Conservation (phyloP, 352 stramenopile species). For the Phytopythium aichiense region DNA sequence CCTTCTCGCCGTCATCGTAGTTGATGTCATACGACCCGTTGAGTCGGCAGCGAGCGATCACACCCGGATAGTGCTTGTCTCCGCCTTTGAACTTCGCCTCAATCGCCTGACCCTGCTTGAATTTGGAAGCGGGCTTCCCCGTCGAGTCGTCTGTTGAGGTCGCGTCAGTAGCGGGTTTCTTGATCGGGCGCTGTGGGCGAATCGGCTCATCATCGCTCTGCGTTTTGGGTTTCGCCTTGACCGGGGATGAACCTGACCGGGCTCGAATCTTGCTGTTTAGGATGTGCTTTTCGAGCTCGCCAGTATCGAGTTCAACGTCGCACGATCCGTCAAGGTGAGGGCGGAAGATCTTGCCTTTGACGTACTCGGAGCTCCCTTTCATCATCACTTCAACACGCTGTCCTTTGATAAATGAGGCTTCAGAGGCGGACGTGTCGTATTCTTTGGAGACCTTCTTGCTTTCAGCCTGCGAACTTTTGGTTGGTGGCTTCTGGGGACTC, state of each 20-base stretch:
- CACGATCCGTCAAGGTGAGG: slow-evolving; percentile 52
- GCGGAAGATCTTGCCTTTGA: slow-evolving; percentile 46
- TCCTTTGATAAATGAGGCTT: slow-evolving; percentile 37
- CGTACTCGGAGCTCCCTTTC: slow-evolving; percentile 35
- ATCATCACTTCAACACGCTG: slow-evolving; percentile 58
- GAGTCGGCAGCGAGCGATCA: slow-evolving; percentile 36
- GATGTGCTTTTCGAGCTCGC: slow-evolving; percentile 50
- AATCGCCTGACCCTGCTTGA: slow-evolving; percentile 35
- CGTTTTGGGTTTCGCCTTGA: slow-evolving; percentile 27
- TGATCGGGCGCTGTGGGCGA: slow-evolving; percentile 33
- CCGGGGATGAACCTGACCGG: slow-evolving; percentile 15
- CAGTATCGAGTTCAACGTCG: slow-evolving; percentile 59
- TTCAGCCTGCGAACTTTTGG: slow-evolving; percentile 8
- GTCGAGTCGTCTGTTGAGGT: slow-evolving; percentile 39
- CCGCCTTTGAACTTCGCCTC: slow-evolving; percentile 54
- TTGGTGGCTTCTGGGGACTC: slow-evolving; percentile 22
- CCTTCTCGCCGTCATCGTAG: slow-evolving; percentile 59
- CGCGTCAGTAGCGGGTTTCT: slow-evolving; percentile 16
- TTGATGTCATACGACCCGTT: slow-evolving; percentile 77
- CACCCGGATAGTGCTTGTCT: slow-evolving; percentile 47
- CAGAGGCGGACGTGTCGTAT: slow-evolving; percentile 27
- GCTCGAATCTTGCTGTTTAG: slow-evolving; percentile 28
- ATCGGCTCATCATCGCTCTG: slow-evolving; percentile 45
- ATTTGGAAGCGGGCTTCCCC: slow-evolving; percentile 19
- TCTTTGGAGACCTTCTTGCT: slow-evolving; percentile 13